Conservation (phyloP, 2,329 filamentous ascomycete species). For the Sporothrix globosa region DNA sequence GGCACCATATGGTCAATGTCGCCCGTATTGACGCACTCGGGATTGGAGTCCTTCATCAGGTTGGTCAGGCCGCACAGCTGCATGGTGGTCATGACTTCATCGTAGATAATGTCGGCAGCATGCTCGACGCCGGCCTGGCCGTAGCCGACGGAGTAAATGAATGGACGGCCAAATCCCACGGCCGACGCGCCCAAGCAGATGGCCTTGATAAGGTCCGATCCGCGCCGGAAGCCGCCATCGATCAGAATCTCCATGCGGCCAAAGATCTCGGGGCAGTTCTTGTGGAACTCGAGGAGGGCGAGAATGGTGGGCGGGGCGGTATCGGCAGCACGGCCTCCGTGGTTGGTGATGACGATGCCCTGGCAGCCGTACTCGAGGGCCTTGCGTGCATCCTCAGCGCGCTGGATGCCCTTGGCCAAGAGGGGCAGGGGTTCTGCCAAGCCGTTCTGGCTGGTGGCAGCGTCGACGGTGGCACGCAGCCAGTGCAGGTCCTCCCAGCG, state of each 20-base stretch:
- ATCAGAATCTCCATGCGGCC: conserved; percentile 46
- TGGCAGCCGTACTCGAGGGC: conserved; percentile 55
- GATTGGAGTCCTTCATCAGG: conserved; percentile 37
- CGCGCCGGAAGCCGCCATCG: conserved; percentile 50
- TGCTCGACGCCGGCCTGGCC: conserved; percentile 53
- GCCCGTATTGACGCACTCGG: conserved; percentile 38
- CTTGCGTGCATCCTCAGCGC: conserved; percentile 56
- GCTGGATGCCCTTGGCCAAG: conserved; percentile 62
- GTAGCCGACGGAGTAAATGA: conserved; percentile 48
- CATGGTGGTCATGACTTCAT: conserved; percentile 47
- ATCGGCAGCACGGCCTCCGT: conserved; percentile 61
- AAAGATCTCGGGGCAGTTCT: conserved; percentile 48
- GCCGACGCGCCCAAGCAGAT: conserved; percentile 49
- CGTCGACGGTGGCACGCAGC: conserved; percentile 49
- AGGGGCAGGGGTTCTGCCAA: conserved; percentile 47
- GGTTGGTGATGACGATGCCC: conserved; percentile 61
- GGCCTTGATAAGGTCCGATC: conserved; percentile 51
- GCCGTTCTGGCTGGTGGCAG: not conserved
- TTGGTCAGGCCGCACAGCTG: conserved; percentile 40
- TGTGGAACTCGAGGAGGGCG: conserved; percentile 47
- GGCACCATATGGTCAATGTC: conserved; percentile 37
- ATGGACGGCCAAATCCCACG: conserved; percentile 53
- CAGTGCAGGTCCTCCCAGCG: conserved; percentile 58
- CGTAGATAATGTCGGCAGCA: conserved; percentile 45
- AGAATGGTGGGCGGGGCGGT: conserved; percentile 48